Base-by-base conservation (phyloP, 352 stramenopile species). In the Blastocystis sp. region DNA sequence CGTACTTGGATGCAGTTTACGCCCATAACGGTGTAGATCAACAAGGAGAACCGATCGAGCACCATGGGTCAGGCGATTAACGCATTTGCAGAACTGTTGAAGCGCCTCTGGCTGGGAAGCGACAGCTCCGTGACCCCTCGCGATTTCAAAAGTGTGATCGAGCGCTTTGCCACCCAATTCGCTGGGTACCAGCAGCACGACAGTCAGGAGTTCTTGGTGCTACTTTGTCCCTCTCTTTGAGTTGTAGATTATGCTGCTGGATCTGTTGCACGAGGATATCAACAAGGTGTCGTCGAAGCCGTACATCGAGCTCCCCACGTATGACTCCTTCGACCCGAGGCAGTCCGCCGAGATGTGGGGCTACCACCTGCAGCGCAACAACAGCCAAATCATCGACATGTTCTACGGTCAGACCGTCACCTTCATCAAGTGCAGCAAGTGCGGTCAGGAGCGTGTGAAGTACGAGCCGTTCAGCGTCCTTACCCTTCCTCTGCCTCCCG, bases 231-330 rank as follows among this genome's bases (percentile, higher is more conserved):
- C 68, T 89, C 57, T 91, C 90, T 63, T 60, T 92, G 57, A 79
- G 28, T 34, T 90, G 34, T 93, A 94, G 76, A 93, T 87, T 21
- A 77, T 74, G 62, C 71, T 97, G 88, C 90, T 96, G 42, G 94
- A 96, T 88, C 91, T 92, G 48, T 84, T 96, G 2, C 93, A 96
- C 78, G 94, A 97, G 87, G 94, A 96, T 89, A 92, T 93, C 38
- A 97, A 96, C 89, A 92, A 92, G 66, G 92, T 97, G 9, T 90
- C 90, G 38, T 93, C 94, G 68, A 96, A 97, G 90, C 93, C 94
- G 1, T 93, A 93, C 70, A 92, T 95, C 0, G 90, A 93, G 81
- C 91, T 92, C 38, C 81, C 94, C 9, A 92, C 95, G 69, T 93
- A 82, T 2, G 45, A 77, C 48, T 43, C 64, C 45, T 82, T 52